Evolutionary conservation across 2,329 filamentous ascomycete species (phyloP), one percentile per base, ranked within the genome.

Genomic region (Alternaria longipes): DNA sequence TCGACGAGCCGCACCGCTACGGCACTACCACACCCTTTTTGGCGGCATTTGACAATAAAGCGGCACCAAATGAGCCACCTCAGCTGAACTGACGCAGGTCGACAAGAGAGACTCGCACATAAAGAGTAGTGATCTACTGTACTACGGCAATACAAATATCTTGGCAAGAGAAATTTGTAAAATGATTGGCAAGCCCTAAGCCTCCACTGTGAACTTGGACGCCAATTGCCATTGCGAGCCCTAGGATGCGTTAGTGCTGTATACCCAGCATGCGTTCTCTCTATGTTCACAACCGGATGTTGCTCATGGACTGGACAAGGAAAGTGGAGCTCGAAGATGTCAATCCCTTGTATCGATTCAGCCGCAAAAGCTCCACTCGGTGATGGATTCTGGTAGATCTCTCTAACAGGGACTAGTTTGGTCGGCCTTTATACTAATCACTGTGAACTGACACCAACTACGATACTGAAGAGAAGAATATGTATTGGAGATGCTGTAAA

Each of bases 41-140:
- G 20, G 32, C 30, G 46, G 18, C 46, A 34, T 32, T 50, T 36
- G 30, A 14, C 46, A 50, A 36, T 32, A 50, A 50, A 38, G 32
- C 32, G 32, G 4, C 16, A 26, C 32, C 24, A 36, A 12, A 18
- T 26, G 20, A 12, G 14, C 20, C n/a, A 38, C 14, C 20, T 36
- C 18, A 50, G 46, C 46, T 38, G 32, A 50, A 50, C 30, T 38
- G 20, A 36, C 8, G 46, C 46, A 50, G 5, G 32, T 50, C 7
- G 32, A 24, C 20, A 50, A 38, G 30, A 18, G 4, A 24, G 20
- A 22, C 46, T 14, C 11, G 32, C 30, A 26, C 16, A 18, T 20
- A n/a, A 8, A 50, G 34, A 36, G 46, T 50, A 50, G 20, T 24
- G 30, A 50, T 50, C 46, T 50, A 50, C 32, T 22, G 11, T 50